A percentile compares a stretch with the other conserved stretches of the same genome.
These are phyloP conservation scores for Aspergillus quadrilineatus DNA, from an alignment of 2,329 filamentous ascomycete species.

Conservation along the genomic window DNA sequence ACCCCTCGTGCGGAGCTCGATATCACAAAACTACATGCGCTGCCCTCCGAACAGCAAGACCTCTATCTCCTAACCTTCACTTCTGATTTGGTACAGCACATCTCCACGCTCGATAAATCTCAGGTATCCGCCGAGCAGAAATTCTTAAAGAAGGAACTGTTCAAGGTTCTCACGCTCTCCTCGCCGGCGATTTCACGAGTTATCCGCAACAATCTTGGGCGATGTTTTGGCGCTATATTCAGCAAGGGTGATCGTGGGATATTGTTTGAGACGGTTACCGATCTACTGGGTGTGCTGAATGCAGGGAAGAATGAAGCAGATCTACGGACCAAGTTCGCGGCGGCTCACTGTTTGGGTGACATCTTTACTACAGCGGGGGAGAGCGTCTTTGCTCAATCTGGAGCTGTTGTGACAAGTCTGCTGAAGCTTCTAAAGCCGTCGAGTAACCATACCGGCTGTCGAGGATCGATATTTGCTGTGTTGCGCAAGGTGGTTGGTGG, in stretches of 20 bases:
- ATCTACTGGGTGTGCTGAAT: constrained; percentile 71
- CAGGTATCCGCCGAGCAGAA: constrained; percentile 86
- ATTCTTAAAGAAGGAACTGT: constrained; percentile 88
- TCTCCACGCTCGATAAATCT: constrained; percentile 67
- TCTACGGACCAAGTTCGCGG: constrained; percentile 77
- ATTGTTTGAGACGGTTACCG: constrained; percentile 91
- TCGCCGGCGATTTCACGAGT: constrained; percentile 82
- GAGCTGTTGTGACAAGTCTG: constrained; percentile 68
- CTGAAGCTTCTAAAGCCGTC: constrained; percentile 78
- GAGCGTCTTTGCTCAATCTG: constrained; percentile 81
- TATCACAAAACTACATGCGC: constrained; percentile 79
- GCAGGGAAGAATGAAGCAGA: constrained; percentile 77
- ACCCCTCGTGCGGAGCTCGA: constrained; percentile 67
- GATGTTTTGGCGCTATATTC: constrained; percentile 80
- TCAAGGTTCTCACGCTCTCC: constrained; percentile 83
- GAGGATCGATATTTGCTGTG: constrained; percentile 73
- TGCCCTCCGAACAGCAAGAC: constrained; percentile 93
- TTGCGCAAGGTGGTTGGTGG: constrained; percentile 74
- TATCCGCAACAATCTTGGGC: constrained; percentile 83
- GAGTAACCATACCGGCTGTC: constrained; percentile 75
- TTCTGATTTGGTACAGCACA: constrained; percentile 77
- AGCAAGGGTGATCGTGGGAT: constrained; percentile 83
- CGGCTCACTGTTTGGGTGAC: constrained; percentile 80
- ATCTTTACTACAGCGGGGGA: constrained; percentile 91
- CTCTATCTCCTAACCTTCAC: constrained; percentile 89